Evolutionary conservation across 768 basidiomycete genomes (phyloP), one percentile per base, ranked within the genome.

Genomic region (Boletus subcaerulescens): DNA sequence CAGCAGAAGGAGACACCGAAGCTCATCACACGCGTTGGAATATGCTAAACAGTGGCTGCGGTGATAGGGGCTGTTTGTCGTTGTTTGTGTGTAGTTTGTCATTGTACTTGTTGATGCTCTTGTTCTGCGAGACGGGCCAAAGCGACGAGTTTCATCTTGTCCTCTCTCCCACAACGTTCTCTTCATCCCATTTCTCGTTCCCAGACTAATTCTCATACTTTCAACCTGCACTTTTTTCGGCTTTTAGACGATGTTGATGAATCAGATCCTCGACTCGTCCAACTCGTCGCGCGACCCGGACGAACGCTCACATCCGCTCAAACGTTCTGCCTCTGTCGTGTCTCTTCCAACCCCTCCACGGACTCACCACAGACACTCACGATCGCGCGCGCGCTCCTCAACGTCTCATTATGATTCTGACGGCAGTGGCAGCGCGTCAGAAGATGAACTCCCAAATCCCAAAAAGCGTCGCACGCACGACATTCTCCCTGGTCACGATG

Each of bases 331-430:
- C 24, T 87, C 86, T 17, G 76, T 77, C 40, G 81, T 80, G 31
- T 84, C 84, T 5, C 74, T 88, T 22, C 85, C 84, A 36, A 88
- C 86, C 0, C 86, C 86, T 20, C 86, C 86, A 0, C 72, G 81
- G 29, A 86, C 85, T 9, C 76, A 72, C 46, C 74, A 80, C 53
- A 84, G 78, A 57, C 76, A 75, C 18, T 70, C 77, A 52, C 74
- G 74, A 38, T 65, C 72, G 8, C 76, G 78, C 20, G 67, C 75
- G 45, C 71, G 70, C 0, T 77, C 78, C 17, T 74, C 74, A 33
- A 76, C 78, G 39, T 80, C 79, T 22, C 78, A 81, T 54, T 71
- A 67, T 56, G 79, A 77, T 53, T 67, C 71, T 10, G 71, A 76
- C 29, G 69, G 65, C 29, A 59, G 71, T 35, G 68, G 65, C 50